These are phyloP conservation scores for Salix caprea DNA, from an alignment of 345 rosid genomes.

Conservation along the genomic window DNA sequence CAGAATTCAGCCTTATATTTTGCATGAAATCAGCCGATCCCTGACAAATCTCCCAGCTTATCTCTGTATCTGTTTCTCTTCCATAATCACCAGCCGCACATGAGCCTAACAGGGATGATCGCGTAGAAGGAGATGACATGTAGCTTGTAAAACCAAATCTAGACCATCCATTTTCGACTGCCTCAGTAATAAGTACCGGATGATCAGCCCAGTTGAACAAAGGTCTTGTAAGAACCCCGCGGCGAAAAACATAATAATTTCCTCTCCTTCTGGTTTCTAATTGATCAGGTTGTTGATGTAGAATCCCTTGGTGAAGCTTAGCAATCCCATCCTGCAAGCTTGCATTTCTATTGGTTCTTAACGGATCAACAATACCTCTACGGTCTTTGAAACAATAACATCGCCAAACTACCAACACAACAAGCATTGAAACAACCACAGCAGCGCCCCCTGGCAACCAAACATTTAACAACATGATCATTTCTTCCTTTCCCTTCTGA, in stretches of 20 bases:
- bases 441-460: conserved; percentile 29
- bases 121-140: conserved; percentile 33
- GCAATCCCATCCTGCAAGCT: conserved; percentile 50
- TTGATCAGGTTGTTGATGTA: conserved; percentile 33
- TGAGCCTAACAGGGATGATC: conserved; percentile 46
- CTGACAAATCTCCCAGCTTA: conserved; percentile 76
- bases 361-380: conserved; percentile 5
- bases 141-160: conserved; percentile 63
- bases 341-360: conserved; percentile 14
- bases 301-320: conserved; percentile 51
- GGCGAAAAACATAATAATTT: conserved; percentile 43
- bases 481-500: conserved; percentile 18
- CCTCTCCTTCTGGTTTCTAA: conserved; percentile 49
- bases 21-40: conserved; percentile 78
- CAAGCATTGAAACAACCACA: conserved; percentile 22
- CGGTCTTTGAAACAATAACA: conserved; percentile 31
- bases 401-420: conserved; percentile 40
- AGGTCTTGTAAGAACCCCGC: conserved; percentile 34
- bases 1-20: conserved; percentile 60
- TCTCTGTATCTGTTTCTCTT: conserved; percentile 45
- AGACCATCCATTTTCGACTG: conserved; percentile 84
- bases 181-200: conserved; percentile 64
- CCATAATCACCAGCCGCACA: conserved; percentile 46
- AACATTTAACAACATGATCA: conserved; percentile 38
- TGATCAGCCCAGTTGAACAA: conserved; percentile 77